phyloP scores from a whole-genome alignment of 495 filamentous ascomycete species.

The Penicillium malachiteum region DNA sequence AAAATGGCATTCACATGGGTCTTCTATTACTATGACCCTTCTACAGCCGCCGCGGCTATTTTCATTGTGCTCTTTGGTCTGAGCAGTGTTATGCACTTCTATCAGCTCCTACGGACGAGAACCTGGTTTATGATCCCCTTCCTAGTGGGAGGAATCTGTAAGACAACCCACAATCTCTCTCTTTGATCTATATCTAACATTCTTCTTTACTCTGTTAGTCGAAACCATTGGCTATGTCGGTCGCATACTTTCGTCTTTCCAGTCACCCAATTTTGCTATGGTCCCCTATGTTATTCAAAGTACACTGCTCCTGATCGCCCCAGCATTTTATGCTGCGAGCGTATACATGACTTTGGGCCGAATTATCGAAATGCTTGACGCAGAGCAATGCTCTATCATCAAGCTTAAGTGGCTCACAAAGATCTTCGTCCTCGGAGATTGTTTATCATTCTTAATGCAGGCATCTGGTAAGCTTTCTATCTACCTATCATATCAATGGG shows the following conservation, averaged over 20 bases:
- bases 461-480: conserved; percentile 29
- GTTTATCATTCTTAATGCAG: conserved; percentile 45
- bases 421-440: conserved; percentile 37
- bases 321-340: conserved; percentile 52
- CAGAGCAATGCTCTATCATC: conserved; percentile 40
- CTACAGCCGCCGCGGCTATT: conserved; percentile 45
- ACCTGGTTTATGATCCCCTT: conserved; percentile 62
- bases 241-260: conserved; percentile 31
- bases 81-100: conserved; percentile 42
- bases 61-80: conserved; percentile 50
- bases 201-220: conserved; percentile 15
- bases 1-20: conserved; percentile 10
- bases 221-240: conserved; percentile 44
- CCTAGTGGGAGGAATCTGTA: conserved; percentile 52
- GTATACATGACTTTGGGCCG: conserved; percentile 59
- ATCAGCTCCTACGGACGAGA: conserved; percentile 40
- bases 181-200: neutral
- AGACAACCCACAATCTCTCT: conserved; percentile 13
- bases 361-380: conserved; percentile 45
- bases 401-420: conserved; percentile 46
- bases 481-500: too few species aligned
- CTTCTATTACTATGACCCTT: conserved; percentile 51
- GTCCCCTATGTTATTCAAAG: conserved; percentile 52
- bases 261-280: conserved; percentile 28
- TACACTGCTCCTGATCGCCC: conserved; percentile 51